phyloP scores from a whole-genome alignment of 352 stramenopile genomes.

The Phytophthora pinifolia region DNA sequence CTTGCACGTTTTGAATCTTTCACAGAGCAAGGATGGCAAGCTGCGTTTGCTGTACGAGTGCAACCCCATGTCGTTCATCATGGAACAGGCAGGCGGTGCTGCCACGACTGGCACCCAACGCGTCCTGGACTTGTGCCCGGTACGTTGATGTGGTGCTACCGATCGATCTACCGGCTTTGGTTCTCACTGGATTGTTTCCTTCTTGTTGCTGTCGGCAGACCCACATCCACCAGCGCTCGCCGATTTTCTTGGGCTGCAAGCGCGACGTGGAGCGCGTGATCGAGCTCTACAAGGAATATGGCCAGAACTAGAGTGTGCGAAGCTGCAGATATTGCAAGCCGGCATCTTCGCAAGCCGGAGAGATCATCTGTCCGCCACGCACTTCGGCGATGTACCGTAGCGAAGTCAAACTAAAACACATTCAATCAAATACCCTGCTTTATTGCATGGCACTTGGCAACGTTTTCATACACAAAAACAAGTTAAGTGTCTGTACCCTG shows the following conservation, averaged over 20 bases:
- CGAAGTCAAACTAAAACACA: too few species aligned
- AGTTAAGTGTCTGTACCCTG: background rate
- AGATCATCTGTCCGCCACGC: slow-evolving; percentile 9
- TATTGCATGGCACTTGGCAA: too few species aligned
- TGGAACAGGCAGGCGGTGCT: slow-evolving; percentile 95
- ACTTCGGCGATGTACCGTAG: slow-evolving; percentile 6
- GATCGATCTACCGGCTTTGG: slow-evolving; percentile 1
- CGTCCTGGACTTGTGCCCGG: slow-evolving; percentile 93
- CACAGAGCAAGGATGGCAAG: slow-evolving; percentile 86
- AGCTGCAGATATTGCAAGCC: background rate
- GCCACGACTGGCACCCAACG: slow-evolving; percentile 93
- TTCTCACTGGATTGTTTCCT: slow-evolving; percentile 10
- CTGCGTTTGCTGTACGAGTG: slow-evolving; percentile 98
- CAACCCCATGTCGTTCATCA: slow-evolving; percentile 98
- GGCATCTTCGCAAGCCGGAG: too few species aligned
- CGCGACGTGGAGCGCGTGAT: slow-evolving; percentile 81
- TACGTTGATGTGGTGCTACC: slow-evolving; percentile 34
- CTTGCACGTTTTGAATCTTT: background rate
- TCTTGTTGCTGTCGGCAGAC: slow-evolving; percentile 37
- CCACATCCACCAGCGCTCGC: slow-evolving; percentile 96
- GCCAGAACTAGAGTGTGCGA: slow-evolving; percentile 10
- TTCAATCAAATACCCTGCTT: too few species aligned
- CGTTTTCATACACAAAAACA: too few species aligned
- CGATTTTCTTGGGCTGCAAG: slow-evolving; percentile 96
- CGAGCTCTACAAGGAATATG: slow-evolving; percentile 65